Conservation (phyloP, 805 yeast species). For the Metschnikowia lochheadii region DNA sequence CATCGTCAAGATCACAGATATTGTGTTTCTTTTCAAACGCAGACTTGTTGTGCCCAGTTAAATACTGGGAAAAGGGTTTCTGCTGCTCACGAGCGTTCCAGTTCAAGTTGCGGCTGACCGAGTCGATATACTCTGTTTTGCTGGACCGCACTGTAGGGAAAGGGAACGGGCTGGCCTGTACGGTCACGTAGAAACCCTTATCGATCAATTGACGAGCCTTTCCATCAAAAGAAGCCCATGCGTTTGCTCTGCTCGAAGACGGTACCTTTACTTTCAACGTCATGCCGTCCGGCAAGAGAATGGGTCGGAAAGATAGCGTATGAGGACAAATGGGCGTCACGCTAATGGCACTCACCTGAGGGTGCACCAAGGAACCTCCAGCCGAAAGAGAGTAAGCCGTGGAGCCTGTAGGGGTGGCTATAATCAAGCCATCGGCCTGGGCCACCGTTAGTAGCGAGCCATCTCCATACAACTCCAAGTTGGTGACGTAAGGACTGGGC, state of each 20-base stretch:
- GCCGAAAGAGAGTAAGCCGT: conserved; percentile 95
- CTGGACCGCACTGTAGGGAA: conserved; percentile 87
- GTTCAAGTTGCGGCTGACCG: conserved; percentile 79
- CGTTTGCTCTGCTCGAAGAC: conserved; percentile 71
- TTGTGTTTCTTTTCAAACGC: conserved; percentile 27
- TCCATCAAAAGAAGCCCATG: conserved; percentile 98
- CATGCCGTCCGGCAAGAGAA: conserved; percentile 92
- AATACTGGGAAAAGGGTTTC: conserved; percentile 65
- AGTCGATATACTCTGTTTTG: conserved; percentile 73
- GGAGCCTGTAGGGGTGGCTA: conserved; percentile 95
- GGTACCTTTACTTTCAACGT: conserved; percentile 79
- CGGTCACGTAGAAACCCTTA: conserved; percentile 80
- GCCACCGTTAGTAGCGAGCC: conserved; percentile 80
- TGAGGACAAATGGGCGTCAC: conserved; percentile 97
- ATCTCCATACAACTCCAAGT: conserved; percentile 86
- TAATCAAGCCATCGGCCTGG: conserved; percentile 89
- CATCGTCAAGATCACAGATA: conserved; percentile 10
- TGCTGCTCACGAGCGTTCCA: conserved; percentile 94
- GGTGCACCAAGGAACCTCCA: conserved; percentile 93
- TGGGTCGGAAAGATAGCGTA: conserved; percentile 88
- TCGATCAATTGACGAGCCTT: conserved; percentile 75
- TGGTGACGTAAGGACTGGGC: conserved; percentile 87
- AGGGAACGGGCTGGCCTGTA: conserved; percentile 84
- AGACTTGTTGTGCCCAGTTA: conserved; percentile 49
- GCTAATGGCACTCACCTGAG: conserved; percentile 86